Conservation (phyloP, 495 filamentous ascomycete species). For the Hypoxylon trugodes region DNA sequence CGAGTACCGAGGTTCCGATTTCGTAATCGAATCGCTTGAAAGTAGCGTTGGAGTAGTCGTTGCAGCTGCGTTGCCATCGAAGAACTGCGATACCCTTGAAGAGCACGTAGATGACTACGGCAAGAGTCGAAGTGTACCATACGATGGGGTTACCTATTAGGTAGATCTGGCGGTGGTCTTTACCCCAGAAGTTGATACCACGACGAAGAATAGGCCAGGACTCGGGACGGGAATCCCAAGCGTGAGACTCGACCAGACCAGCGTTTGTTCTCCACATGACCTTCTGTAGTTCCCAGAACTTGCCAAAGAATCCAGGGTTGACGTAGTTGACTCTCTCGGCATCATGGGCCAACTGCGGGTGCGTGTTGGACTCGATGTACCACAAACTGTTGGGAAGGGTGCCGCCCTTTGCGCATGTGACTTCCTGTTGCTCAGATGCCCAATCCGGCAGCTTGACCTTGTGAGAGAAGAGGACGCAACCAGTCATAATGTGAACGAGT, state of each 20-base stretch:
- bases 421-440: constrained; percentile 97
- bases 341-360: constrained; percentile 74
- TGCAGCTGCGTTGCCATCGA: constrained; percentile 91
- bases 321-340: constrained; percentile 95
- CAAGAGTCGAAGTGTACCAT: constrained; percentile 91
- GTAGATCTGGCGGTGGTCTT: constrained; percentile 92
- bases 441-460: constrained; percentile 98
- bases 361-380: constrained; percentile 91
- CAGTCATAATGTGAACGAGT: constrained; percentile 95
- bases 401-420: constrained; percentile 92
- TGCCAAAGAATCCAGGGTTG: constrained; percentile 94
- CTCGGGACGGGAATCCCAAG: constrained; percentile 94
- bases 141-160: constrained; percentile 94
- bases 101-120: constrained; percentile 75
- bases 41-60: constrained; percentile 78
- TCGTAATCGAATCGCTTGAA: constrained; percentile 99
- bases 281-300: constrained; percentile 99
- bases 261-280: constrained; percentile 99
- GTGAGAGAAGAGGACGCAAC: constrained; percentile 95
- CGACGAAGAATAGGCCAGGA: constrained; percentile 93
- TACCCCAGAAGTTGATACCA: constrained; percentile 99
- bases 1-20: constrained; percentile 86
- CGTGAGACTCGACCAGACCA: constrained; percentile 93
- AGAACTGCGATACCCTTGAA: constrained; percentile 91
- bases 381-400: constrained; percentile 95